Base-by-base conservation (phyloP, 2,329 filamentous ascomycete genomes). In the Ascochyta pisi region DNA sequence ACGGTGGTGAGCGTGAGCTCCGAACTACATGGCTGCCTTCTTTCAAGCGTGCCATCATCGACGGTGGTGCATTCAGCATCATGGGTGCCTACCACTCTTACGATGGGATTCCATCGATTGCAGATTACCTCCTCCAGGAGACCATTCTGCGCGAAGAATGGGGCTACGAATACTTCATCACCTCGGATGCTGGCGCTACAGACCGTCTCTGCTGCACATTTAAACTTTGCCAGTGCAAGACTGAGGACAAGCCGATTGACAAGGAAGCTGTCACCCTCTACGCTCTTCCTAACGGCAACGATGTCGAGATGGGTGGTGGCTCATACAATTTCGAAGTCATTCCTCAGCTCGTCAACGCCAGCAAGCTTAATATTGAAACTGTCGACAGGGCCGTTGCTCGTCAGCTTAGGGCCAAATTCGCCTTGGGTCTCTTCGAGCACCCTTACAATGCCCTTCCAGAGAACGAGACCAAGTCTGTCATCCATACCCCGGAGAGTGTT, bases 11-110 rank as follows among this genome's bases (percentile, higher is more conserved):
- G 64, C 73, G 83, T 55, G 83, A 85, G 61, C 68, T 84, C 43
- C 75, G 83, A 22, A 83, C 81, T 3, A 84, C 81, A 54, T 84
- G 78, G 77, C 58, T 81, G 64, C 81, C 86, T 4, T 78, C 83
- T 0, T 90, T 89, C 74, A 89, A 89, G 71, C 82, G 86, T 15
- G 83, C 88, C 12, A 91, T 92, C 57, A 84, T 91, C 31, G 89
- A 91, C 65, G 87, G 78, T 9, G 86, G 83, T 10, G 89, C 87
- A 2, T 87, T 82, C 67, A 82, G 83, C 37, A 84, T 91, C 63
- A 92, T 92, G 90, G 86, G 86, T 27, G 84, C 89, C 0, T 92
- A 92, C 67, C 85, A 90, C 66, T 86, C 86, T 49, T 90, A 91
- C 60, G 89, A 92, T 61, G 89, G 89, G 2, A 79, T 90, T 13